These are phyloP conservation scores for Glomus cerebriforme DNA, from an alignment of 192 early-diverging fungal genomes.

Conservation along the genomic window DNA sequence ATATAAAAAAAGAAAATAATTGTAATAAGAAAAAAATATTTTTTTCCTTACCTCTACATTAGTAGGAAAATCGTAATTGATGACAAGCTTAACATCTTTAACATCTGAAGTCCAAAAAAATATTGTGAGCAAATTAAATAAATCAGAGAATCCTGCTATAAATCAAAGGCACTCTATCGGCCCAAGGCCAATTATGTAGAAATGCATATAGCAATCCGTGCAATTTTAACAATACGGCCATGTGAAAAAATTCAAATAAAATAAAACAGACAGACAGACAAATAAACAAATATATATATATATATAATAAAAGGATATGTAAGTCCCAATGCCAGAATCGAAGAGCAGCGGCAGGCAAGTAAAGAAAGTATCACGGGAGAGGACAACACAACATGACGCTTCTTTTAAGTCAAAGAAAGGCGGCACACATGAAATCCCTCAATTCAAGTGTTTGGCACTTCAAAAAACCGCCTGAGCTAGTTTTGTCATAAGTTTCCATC, in stretches of 20 bases:
- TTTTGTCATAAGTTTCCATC: constrained; percentile 25
- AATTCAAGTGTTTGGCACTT: background rate
- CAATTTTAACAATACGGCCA: constrained; percentile 21
- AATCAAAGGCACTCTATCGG: background rate
- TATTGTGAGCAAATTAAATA: constrained; percentile 39
- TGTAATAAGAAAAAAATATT: background rate
- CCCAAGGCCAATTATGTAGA: constrained; percentile 15
- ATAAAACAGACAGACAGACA: constrained; percentile 9
- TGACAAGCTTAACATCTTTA: constrained; percentile 96
- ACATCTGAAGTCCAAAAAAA: constrained; percentile 60
- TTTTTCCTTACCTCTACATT: constrained; percentile 61
- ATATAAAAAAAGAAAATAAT: no score
- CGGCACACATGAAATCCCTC: constrained; percentile 9
- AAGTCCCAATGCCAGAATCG: constrained; percentile 34
- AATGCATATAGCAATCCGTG: constrained; percentile 7
- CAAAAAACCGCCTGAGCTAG: constrained; percentile 16
- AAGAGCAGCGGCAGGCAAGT: constrained; percentile 29
- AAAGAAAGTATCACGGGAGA: constrained; percentile 19
- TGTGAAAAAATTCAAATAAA: constrained; percentile 9
- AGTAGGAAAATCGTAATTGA: constrained; percentile 95
- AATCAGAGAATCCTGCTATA: background rate
- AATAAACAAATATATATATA: background rate
- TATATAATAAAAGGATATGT: constrained; percentile 28
- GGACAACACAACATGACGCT: constrained; percentile 15
- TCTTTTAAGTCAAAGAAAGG: constrained; percentile 9